Evolutionary conservation across 2,329 filamentous ascomycete species (phyloP), one percentile per base, ranked within the genome.

Genomic region (Aspergillus fumigatiaffinis): DNA sequence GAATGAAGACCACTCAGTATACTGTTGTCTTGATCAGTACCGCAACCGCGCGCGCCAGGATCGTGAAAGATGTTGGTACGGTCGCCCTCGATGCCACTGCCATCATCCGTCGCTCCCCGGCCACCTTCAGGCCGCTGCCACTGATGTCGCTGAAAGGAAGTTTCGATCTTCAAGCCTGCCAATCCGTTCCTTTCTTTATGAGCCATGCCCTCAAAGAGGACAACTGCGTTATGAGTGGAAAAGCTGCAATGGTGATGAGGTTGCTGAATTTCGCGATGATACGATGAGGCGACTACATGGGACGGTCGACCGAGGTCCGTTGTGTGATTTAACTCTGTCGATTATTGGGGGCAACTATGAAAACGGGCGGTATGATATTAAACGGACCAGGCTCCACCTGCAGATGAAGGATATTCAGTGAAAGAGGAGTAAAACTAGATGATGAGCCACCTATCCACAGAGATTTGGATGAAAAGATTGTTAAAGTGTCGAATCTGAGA

Each of bases 1-100:
- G 73, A 75, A 68, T 76, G 73, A 53, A 75, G 64, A 60, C 72
- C 71, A 61, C 62, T 73, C 62, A 75, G 66, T 52, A 71, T 66
- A 70, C 70, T 72, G 66, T 62, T 68, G 63, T 73, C 72, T 68
- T 73, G 66, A 72, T 76, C 71, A 70, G 72, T 70, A 69, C 68
- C 70, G 65, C 66, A 66, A 67, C 66, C 62, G 52, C 59, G 68
- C 65, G 67, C 67, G 63, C 59, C 60, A 66, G 66, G 67, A 63
- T 72, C 68, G 66, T 69, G 63, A 67, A 66, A 68, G 59, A 62
- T 65, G 62, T 71, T 72, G 66, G 66, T 71, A 66, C 65, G 67
- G 64, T 72, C 69, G 69, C 68, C 70, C 63, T 72, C 70, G 68
- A 71, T 71, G 69, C 67, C 71, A 70, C 68, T 68, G 61, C 67